These are phyloP conservation scores for Acacia acuminata DNA, from an alignment of 306 rosid genomes.

Conservation along the genomic window DNA sequence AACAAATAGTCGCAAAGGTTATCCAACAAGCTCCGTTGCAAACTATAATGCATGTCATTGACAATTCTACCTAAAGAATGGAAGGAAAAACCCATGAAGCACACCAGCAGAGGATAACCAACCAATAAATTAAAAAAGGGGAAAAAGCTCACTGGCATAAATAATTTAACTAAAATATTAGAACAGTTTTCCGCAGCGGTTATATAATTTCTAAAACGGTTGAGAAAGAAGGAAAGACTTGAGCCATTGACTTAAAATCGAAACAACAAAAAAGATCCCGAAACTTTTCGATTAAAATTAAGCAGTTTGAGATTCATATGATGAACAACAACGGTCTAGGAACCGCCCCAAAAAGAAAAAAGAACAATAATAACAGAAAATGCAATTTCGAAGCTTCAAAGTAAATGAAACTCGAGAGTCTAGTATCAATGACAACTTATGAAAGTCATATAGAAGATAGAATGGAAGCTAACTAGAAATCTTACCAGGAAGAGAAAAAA, in stretches of 20 bases:
- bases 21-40: background rate
- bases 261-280: background rate
- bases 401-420: background rate
- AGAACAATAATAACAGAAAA: background rate
- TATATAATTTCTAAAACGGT: background rate
- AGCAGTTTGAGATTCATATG: background rate
- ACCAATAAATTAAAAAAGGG: background rate
- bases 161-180: background rate
- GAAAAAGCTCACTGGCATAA: background rate
- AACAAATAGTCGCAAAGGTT: background rate
- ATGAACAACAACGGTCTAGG: background rate
- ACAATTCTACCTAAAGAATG: background rate
- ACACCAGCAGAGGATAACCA: background rate
- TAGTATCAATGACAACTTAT: background rate
- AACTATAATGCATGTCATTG: background rate
- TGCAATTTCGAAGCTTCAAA: background rate
- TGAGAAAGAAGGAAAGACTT: background rate
- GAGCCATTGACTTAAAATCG: background rate
- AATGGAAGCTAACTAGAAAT: background rate
- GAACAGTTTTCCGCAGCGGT: background rate
- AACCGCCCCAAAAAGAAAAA: background rate
- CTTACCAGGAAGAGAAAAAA: constrained; percentile 30
- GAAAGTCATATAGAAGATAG: background rate
- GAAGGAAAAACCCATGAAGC: background rate
- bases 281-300: background rate